Evolutionary conservation across 2,329 filamentous ascomycete genomes (phyloP).

Genomic region (Drechslerella dactyloides): DNA sequence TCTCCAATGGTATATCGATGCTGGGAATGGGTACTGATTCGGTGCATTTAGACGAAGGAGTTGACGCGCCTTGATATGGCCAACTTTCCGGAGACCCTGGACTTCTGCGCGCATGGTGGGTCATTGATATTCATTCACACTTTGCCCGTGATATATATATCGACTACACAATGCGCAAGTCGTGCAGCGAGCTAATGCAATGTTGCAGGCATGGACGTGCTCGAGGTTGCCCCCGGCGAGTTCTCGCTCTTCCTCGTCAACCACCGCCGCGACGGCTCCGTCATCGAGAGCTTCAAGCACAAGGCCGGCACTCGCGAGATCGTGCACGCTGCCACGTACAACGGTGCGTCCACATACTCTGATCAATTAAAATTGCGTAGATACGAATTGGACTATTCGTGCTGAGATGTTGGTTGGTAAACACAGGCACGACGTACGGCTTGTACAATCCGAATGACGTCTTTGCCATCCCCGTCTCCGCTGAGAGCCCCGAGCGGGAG

Average conservation of each 20-base stretch:
- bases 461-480: constrained; percentile 24
- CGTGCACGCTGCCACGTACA: constrained; percentile 16
- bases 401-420: too few species aligned
- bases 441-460: constrained; percentile 40
- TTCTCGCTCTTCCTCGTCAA: constrained; percentile 39
- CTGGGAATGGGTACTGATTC: too few species aligned
- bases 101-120: constrained; percentile 37
- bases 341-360: constrained; percentile 3
- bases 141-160: too few species aligned
- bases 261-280: constrained; percentile 27
- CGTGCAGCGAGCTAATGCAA: too few species aligned
- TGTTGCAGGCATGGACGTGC: constrained; percentile 44
- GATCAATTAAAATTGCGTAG: background rate
- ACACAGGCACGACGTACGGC: constrained; percentile 17
- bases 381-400: too few species aligned
- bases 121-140: background rate
- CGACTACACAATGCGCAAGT: too few species aligned
- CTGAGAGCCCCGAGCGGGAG: background rate
- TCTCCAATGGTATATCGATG: too few species aligned
- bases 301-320: background rate
- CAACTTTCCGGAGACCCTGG: constrained; percentile 23
- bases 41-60: constrained; percentile 26
- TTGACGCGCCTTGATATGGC: constrained; percentile 23
- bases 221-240: constrained; percentile 10
- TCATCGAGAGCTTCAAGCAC: constrained; percentile 31